Conservation (phyloP, 2,329 filamentous ascomycete species). For the Aureobasidium mangrovei region DNA sequence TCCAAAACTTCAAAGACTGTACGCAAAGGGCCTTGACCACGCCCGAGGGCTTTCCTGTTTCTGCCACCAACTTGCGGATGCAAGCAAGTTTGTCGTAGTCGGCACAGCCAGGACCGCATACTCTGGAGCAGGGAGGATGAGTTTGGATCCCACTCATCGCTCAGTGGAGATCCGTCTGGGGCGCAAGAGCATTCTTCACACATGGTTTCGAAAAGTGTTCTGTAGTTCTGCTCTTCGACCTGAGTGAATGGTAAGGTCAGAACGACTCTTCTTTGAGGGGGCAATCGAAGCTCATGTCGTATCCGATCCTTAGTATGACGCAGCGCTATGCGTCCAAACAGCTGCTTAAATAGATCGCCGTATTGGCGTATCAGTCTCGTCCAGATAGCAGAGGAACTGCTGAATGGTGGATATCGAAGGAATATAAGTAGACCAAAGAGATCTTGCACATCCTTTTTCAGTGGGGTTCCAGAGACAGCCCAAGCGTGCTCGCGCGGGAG, state of each 20-base stretch:
- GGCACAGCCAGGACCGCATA: constrained; percentile 73
- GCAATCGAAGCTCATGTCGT: constrained; percentile 67
- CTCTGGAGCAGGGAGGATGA: constrained; percentile 49
- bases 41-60: constrained; percentile 55
- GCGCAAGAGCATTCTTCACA: constrained; percentile 59
- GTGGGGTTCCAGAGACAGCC: constrained; percentile 85
- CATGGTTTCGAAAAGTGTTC: constrained; percentile 66
- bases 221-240: constrained; percentile 85
- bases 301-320: constrained; percentile 80
- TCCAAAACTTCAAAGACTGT: constrained; percentile 82
- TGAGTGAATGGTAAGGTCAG: constrained; percentile 85
- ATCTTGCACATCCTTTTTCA: constrained; percentile 71
- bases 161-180: constrained; percentile 52
- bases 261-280: constrained; percentile 74
- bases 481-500: constrained; percentile 82
- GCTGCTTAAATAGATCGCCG: constrained; percentile 49
- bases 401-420: constrained; percentile 68
- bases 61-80: constrained; percentile 72
- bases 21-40: constrained; percentile 55
- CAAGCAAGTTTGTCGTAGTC: constrained; percentile 72
- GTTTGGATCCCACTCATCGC: constrained; percentile 56
- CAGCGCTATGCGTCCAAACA: constrained; percentile 66
- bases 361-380: constrained; percentile 45
- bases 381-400: constrained; percentile 57
- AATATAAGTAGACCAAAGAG: constrained; percentile 75